These are phyloP conservation scores for Diaporthe ilicicola DNA, from an alignment of 2,329 filamentous ascomycete genomes.

Conservation along the genomic window DNA sequence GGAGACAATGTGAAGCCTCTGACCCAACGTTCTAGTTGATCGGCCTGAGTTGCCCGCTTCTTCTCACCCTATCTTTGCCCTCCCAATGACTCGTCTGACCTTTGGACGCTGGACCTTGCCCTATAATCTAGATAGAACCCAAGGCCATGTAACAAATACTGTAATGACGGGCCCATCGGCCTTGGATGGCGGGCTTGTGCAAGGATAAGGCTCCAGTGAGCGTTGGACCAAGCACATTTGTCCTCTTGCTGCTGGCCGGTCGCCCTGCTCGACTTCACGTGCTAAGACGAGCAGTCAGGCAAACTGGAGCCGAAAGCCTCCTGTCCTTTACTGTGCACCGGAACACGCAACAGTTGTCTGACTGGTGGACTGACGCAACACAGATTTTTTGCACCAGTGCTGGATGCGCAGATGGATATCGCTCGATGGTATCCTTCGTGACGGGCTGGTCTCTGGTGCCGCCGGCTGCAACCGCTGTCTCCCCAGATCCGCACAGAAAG, in stretches of 20 bases:
- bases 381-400: too few species aligned
- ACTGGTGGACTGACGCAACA: neutral
- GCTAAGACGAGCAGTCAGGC: neutral
- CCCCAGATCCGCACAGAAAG: neutral
- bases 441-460: neutral
- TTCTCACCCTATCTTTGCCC: conserved; percentile 38
- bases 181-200: neutral
- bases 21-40: conserved; percentile 60
- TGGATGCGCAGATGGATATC: too few species aligned
- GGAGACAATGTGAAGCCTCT: conserved; percentile 71
- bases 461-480: too few species aligned
- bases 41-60: conserved; percentile 40
- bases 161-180: neutral
- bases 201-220: neutral
- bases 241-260: neutral
- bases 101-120: neutral
- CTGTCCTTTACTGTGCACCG: neutral
- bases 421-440: neutral
- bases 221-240: neutral
- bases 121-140: neutral
- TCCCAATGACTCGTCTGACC: conserved; percentile 30
- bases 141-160: neutral
- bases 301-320: too few species aligned
- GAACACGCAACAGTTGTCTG: neutral
- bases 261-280: neutral